Percentiles rank a stretch among this genome's conserved stretches.
Evolutionary conservation across 202 grass and related monocot species (phyloP).

Genomic region (Tripidium arundinaceum): DNA sequence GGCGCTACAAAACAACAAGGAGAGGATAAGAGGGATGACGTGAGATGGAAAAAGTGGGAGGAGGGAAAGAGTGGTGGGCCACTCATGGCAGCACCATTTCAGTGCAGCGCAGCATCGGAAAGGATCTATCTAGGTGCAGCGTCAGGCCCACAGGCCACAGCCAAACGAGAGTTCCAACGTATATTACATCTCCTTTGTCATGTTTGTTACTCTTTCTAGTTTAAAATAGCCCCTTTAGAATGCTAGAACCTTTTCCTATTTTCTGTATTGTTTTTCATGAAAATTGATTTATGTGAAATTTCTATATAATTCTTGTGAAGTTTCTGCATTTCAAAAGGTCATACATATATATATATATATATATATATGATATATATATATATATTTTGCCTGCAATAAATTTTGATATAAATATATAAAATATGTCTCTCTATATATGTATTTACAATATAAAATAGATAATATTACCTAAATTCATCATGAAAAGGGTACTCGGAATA

Average conservation of each 20-base stretch:
- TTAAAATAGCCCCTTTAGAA: background rate
- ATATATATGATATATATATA: too few species aligned
- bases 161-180: slow-evolving; percentile 32
- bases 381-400: too few species aligned
- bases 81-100: slow-evolving; percentile 29
- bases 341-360: too few species aligned
- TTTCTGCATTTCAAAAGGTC: background rate
- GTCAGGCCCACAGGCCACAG: slow-evolving; percentile 13
- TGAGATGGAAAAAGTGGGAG: background rate
- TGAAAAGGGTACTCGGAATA: too few species aligned
- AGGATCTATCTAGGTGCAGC: slow-evolving; percentile 31
- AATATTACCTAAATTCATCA: too few species aligned
- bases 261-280: background rate
- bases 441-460: too few species aligned
- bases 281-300: too few species aligned
- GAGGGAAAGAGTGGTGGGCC: slow-evolving; percentile 26
- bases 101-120: slow-evolving; percentile 25
- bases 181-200: too few species aligned
- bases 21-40: slow-evolving; percentile 50
- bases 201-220: background rate
- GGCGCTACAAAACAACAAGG: slow-evolving; percentile 1
- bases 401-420: too few species aligned
- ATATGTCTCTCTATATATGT: too few species aligned
- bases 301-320: background rate
- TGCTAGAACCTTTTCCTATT: background rate